Evolutionary conservation across 495 filamentous ascomycete species (phyloP).

Genomic region (Penicillium taxi): DNA sequence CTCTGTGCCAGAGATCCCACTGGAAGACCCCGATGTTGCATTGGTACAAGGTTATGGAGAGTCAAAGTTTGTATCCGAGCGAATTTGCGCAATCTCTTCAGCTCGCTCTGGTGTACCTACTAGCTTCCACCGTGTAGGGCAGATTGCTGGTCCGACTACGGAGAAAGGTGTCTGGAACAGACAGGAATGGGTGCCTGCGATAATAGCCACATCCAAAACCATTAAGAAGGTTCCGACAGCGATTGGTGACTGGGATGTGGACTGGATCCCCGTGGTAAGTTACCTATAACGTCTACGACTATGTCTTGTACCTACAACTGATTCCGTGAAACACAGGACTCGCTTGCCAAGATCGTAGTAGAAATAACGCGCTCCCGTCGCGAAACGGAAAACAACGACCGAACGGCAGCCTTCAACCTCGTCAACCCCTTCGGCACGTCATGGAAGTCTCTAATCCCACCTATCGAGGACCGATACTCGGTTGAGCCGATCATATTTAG

Average conservation of each 20-base stretch:
- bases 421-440: not conserved
- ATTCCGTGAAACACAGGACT: not conserved
- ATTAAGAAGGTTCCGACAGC: slow-evolving; percentile 2
- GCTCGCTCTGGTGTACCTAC: slow-evolving; percentile 29
- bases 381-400: not conserved
- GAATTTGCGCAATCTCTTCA: slow-evolving; percentile 40
- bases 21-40: slow-evolving; percentile 32
- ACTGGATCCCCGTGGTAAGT: slow-evolving; percentile 14
- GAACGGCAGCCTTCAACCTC: not conserved
- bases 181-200: slow-evolving; percentile 28
- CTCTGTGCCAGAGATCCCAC: slow-evolving; percentile 35
- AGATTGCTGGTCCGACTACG: slow-evolving; percentile 45
- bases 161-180: slow-evolving; percentile 25
- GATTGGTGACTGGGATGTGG: slow-evolving; percentile 1
- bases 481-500: not conserved
- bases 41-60: slow-evolving; percentile 19
- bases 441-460: not conserved
- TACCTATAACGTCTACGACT: not conserved
- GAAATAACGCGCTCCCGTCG: not conserved
- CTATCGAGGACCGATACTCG: not conserved
- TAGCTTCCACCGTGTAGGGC: slow-evolving; percentile 47
- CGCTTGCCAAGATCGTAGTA: not conserved
- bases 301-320: not conserved
- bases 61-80: slow-evolving; percentile 47
- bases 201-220: slow-evolving; percentile 19